Percentiles rank a stretch among this genome's conserved stretches.
phyloP scores from a whole-genome alignment of 2,329 filamentous ascomycete genomes.

The Aureobasidium sp. region DNA sequence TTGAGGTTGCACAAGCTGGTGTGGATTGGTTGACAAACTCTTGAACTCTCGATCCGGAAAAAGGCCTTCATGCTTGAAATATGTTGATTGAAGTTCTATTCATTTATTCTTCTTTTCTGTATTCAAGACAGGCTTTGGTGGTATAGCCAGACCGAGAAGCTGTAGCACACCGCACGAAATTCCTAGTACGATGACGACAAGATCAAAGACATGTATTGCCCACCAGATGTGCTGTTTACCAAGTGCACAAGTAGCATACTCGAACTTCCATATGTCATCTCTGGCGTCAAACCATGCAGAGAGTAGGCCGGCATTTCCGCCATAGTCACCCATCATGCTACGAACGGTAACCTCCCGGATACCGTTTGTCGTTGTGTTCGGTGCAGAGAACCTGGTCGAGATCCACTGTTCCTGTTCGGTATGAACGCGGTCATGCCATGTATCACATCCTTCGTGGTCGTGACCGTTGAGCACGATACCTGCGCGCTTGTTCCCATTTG shows the following conservation, averaged over 20 bases:
- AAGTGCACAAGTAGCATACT: conserved; percentile 69
- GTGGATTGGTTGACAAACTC: conserved; percentile 10
- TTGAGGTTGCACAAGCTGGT: conserved; percentile 18
- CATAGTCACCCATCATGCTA: conserved; percentile 97
- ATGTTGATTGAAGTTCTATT: background rate
- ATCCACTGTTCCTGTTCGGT: background rate
- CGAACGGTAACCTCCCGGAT: conserved; percentile 86
- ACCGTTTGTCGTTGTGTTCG: conserved; percentile 37
- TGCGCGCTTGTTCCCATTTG: conserved; percentile 32
- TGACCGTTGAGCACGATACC: conserved; percentile 87
- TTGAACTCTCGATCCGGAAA: background rate
- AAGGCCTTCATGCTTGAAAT: background rate
- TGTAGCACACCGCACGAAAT: conserved; percentile 2
- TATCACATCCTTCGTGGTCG: conserved; percentile 91
- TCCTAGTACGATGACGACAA: conserved; percentile 38
- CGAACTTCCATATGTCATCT: conserved; percentile 68
- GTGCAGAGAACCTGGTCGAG: conserved; percentile 31
- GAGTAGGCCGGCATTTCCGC: conserved; percentile 82
- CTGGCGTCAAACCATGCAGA: conserved; percentile 75
- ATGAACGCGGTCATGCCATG: conserved; percentile 55
- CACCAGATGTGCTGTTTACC: conserved; percentile 94
- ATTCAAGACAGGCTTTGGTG: background rate
- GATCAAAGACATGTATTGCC: conserved; percentile 70
- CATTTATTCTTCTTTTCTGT: background rate
- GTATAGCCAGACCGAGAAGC: background rate